Conservation (phyloP, 2,329 filamentous ascomycete species). For the Camptophora hylomeconis region DNA sequence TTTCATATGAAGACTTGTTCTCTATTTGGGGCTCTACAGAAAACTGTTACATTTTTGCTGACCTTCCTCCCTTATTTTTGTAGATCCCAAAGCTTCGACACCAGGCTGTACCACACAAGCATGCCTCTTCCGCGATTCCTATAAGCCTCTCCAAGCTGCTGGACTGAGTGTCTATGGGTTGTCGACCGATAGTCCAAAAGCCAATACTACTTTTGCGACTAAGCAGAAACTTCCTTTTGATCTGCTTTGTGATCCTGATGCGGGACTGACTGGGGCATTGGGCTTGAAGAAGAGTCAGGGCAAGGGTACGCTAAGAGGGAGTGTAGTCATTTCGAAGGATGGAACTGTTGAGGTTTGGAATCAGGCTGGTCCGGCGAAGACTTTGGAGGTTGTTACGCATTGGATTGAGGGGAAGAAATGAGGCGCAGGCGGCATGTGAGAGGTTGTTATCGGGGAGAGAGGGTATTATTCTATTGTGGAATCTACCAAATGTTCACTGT, state of each 20-base stretch:
- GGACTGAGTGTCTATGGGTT: conserved; percentile 84
- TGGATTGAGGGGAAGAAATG: conserved; percentile 27
- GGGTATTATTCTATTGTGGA: too few species aligned
- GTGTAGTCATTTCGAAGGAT: conserved; percentile 72
- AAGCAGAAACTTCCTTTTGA: conserved; percentile 84
- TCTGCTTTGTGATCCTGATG: conserved; percentile 69
- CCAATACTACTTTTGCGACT: conserved; percentile 83
- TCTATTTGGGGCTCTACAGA: too few species aligned
- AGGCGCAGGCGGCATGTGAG: background rate
- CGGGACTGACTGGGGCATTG: conserved; percentile 67
- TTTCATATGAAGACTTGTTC: too few species aligned
- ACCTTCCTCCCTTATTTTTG: too few species aligned
- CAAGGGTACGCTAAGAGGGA: conserved; percentile 62
- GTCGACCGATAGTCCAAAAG: conserved; percentile 73
- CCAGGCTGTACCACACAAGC: conserved; percentile 91
- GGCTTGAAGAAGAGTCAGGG: conserved; percentile 70
- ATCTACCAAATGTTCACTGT: too few species aligned
- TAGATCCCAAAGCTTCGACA: conserved; percentile 88
- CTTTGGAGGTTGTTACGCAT: conserved; percentile 62
- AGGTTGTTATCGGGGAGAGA: background rate
- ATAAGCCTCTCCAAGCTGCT: conserved; percentile 59
- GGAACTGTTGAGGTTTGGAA: conserved; percentile 68
- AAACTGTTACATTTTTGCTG: too few species aligned
- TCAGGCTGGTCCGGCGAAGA: conserved; percentile 63
- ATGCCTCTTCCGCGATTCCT: conserved; percentile 82